Percentiles rank a stretch among this genome's conserved stretches.
Evolutionary conservation across 2,329 filamentous ascomycete species (phyloP).

Genomic region (Sporothrix brunneoviolacea): DNA sequence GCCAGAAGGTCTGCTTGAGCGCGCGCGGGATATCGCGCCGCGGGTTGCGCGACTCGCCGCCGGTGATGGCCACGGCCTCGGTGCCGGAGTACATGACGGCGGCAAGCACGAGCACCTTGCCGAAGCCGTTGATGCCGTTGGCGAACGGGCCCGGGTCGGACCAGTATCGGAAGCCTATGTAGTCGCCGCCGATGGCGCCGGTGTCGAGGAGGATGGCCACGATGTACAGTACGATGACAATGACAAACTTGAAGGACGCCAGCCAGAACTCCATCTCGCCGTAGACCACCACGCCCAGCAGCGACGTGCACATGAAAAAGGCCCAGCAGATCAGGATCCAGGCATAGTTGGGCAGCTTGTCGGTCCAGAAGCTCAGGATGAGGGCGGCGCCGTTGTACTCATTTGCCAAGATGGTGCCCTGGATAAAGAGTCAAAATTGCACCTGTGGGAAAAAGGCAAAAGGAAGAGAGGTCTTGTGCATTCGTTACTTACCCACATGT

Average conservation of each 20-base stretch:
- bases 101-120: constrained; percentile 33
- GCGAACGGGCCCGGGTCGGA: constrained; percentile 47
- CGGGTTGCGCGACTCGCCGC: constrained; percentile 19
- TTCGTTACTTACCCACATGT: constrained; percentile 25
- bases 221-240: constrained; percentile 35
- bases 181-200: constrained; percentile 21
- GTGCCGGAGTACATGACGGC: constrained; percentile 21
- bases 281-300: constrained; percentile 34
- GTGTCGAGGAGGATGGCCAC: constrained; percentile 43
- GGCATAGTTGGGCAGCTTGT: constrained; percentile 37
- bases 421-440: background rate
- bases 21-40: constrained; percentile 17
- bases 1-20: constrained; percentile 23
- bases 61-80: constrained; percentile 20
- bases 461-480: too few species aligned
- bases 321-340: constrained; percentile 33
- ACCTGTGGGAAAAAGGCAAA: too few species aligned
- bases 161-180: constrained; percentile 33
- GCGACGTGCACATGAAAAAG: constrained; percentile 28
- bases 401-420: constrained; percentile 16
- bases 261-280: constrained; percentile 42
- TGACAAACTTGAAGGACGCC: constrained; percentile 33
- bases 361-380: constrained; percentile 40
- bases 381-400: constrained; percentile 21
- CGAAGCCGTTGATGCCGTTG: constrained; percentile 39